Evolutionary conservation across 345 rosid genomes (phyloP).

Genomic region (Eucalyptus virginea): DNA sequence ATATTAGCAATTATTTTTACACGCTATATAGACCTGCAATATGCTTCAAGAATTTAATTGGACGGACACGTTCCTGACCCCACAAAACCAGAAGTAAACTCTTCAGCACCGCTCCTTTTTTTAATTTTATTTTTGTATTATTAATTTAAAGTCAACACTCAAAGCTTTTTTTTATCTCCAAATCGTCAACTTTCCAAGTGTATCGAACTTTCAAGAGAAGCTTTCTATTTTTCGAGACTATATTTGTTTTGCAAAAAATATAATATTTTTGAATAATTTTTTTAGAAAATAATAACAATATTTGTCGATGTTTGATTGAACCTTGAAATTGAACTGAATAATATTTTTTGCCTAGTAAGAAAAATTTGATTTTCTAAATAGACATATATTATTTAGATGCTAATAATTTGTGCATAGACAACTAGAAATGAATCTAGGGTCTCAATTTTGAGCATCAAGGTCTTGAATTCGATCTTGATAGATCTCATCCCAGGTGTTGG

Average conservation of each 20-base stretch:
- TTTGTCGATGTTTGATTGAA: too few relatives aligned
- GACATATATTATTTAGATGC: rapidly evolving
- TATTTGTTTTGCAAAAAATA: rapidly evolving
- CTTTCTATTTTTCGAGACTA: too few relatives aligned
- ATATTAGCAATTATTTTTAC: neutral
- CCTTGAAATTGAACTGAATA: neutral
- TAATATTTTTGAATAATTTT: too few relatives aligned
- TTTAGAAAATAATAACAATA: too few relatives aligned
- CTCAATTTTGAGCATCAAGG: too few relatives aligned
- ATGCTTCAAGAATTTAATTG: neutral
- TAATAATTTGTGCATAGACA: rapidly evolving
- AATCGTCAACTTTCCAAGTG: too few relatives aligned
- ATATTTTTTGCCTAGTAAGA: neutral
- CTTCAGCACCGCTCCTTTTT: too few relatives aligned
- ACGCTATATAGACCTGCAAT: neutral
- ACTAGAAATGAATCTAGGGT: too few relatives aligned
- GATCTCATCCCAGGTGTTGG: neutral
- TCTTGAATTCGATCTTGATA: rapidly evolving
- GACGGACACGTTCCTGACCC: neutral
- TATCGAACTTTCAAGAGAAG: too few relatives aligned
- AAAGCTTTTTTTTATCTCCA: too few relatives aligned
- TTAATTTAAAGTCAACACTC: neutral
- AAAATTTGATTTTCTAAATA: neutral
- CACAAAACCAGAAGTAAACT: too few relatives aligned
- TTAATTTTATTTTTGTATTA: too few relatives aligned